A percentile compares a stretch with the other conserved stretches of the same genome.
phyloP scores from a whole-genome alignment of 176 grass and related monocot species.

The maize (Zea mays) region DNA sequence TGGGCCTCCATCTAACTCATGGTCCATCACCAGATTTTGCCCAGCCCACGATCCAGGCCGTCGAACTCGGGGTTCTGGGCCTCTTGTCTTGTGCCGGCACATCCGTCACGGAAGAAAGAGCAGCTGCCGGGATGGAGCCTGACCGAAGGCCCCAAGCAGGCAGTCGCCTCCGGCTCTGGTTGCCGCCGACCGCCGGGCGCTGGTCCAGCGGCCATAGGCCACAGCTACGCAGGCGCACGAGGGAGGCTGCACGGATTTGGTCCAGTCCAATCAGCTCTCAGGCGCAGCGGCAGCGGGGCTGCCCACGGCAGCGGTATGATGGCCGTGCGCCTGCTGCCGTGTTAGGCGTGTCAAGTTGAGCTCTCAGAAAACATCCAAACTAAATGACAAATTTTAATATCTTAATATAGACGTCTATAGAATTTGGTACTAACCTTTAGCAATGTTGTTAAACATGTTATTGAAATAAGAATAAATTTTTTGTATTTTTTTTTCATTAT shows the following conservation, averaged over 20 bases:
- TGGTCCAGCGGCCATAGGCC: background rate
- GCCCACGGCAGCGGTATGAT: background rate
- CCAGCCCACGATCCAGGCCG: background rate
- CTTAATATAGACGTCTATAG: too few relatives aligned
- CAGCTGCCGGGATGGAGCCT: background rate
- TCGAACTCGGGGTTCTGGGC: background rate
- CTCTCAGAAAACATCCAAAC: too few relatives aligned
- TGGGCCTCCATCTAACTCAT: background rate
- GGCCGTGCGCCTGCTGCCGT: background rate
- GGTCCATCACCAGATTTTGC: background rate
- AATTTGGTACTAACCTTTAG: too few relatives aligned
- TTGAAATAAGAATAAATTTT: too few relatives aligned
- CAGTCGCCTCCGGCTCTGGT: background rate
- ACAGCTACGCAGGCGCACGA: background rate
- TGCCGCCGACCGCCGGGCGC: background rate
- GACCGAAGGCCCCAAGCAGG: too few relatives aligned
- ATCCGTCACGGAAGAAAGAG: too few relatives aligned
- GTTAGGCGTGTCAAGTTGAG: too few relatives aligned
- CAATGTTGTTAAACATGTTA: too few relatives aligned
- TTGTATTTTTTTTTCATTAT: too few relatives aligned
- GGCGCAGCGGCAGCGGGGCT: background rate
- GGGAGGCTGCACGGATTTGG: background rate
- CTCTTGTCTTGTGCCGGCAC: too few relatives aligned
- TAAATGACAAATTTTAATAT: too few relatives aligned
- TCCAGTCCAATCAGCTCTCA: background rate